phyloP scores from a whole-genome alignment of 306 rosid genomes.

The Biancaea sappan region DNA sequence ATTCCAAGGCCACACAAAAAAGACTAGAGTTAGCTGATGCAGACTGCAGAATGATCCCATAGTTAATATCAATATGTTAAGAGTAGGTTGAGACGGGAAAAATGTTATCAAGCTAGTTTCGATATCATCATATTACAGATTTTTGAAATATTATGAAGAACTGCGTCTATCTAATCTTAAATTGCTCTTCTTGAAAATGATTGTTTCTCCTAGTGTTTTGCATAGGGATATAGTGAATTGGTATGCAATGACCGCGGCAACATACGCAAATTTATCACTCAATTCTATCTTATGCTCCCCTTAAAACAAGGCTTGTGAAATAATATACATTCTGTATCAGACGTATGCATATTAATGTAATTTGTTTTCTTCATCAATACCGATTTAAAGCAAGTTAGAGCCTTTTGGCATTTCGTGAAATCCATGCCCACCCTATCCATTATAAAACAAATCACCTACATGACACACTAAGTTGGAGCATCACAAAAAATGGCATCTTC shows the following conservation, averaged over 20 bases:
- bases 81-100: conserved; percentile 1
- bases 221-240: not conserved
- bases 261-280: too few relatives aligned
- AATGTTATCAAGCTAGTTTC: conserved; percentile 13
- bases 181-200: not conserved
- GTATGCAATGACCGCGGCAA: too few relatives aligned
- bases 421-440: too few relatives aligned
- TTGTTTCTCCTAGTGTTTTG: not conserved
- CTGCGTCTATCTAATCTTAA: not conserved
- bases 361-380: too few relatives aligned
- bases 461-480: too few relatives aligned
- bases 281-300: too few relatives aligned
- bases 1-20: conserved; percentile 54
- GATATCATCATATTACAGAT: too few relatives aligned
- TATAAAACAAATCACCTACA: too few relatives aligned
- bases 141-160: not conserved
- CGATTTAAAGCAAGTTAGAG: too few relatives aligned
- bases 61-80: not conserved
- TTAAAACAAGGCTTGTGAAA: not conserved
- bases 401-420: too few relatives aligned
- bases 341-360: too few relatives aligned
- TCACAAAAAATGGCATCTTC: too few relatives aligned
- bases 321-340: not conserved
- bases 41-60: not conserved
- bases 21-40: conserved; percentile 64